Evolutionary conservation across 306 rosid genomes (phyloP), one percentile per base, ranked within the genome.

Genomic region (Quercus aquifolioides): DNA sequence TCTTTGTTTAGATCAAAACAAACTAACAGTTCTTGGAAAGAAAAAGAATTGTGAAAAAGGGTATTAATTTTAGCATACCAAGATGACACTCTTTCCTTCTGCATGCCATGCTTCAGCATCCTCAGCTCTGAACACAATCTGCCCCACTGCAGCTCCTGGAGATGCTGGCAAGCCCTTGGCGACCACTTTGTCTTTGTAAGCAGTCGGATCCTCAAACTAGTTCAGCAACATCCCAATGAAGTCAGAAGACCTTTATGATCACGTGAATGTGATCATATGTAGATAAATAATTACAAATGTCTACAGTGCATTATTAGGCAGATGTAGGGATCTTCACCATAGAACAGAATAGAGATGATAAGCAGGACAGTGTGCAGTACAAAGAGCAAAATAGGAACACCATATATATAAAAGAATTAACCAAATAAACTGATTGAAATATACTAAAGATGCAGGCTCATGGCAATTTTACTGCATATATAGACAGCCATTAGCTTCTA

Each of bases 111-210:
- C 81, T 85, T 95, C 99, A 31, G 98, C 99, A 71, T 91, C 94
- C 3, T 88, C 89, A 23, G 98, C 84, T 69, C 79, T 87, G 85
- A 96, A 93, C 77, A 96, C 98, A 21, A 93, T 13, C 86, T 91
- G 96, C 78, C 99, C 99, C 74, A 96, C 90, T 72, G 98, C 99
- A 4, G 99, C 99, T 72, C 99, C 99, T 1, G 99, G 98, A 70
- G 99, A 96, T 64, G 98, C 99, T 64, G 98, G 98, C 91, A 96
- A 89, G 79, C 99, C 99, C 15, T 17, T 79, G 35, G 98, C 92
- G 38, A 95, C 51, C 76, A 96, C 98, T 58, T 87, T 80, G 77
- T 93, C 94, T 87, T 88, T 89, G 88, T 96, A 96, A 69, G 90
- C 81, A 59, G 89, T 83, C 60, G 91, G 93, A 91, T 91, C 86